Evolutionary conservation across 441 rosid species (phyloP), one percentile per base, ranked within the genome.

Genomic region (Erodium moschatum): DNA sequence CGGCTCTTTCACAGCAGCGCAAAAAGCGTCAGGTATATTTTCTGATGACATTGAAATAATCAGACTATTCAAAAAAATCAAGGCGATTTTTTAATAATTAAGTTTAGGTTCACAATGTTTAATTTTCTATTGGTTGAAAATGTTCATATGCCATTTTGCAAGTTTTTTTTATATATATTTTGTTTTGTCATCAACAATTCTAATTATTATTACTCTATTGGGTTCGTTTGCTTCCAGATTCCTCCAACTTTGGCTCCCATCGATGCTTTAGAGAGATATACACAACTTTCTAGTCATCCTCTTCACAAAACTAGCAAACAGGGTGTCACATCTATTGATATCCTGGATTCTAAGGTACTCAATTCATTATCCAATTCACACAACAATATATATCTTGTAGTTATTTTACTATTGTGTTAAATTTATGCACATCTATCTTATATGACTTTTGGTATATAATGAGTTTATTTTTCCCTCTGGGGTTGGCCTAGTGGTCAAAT

Each of bases 261-360:
- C 67, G 91, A 84, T 73, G 84, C 75, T 73, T 38, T 96, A 76
- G 96, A 88, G 87, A 87, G 83, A 75, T 92, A 79, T 77, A 96
- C 97, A 29, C 97, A 92, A 75, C 85, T 92, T 70, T 86, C 96
- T 35, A 92, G 98, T 83, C 96, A 92, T 76, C 99, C 99, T 1
- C 96, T 96, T 76, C 98, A 90, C 83, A 96, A 89, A 83, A 96
- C 98, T 58, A 89, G 73, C 86, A 96, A 88, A 74, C 96, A 97
- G 0, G 96, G 99, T 72, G 85, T 96, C 76, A 66, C 80, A 65
- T 88, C 92, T 2, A 77, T 92, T 69, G 98, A 92, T 76, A 84
- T 92, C 70, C 74, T 81, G 31, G 70, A 77, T 77, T 80, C 96
- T 18, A 88, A 94, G 98, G 95, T 88, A 73, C 18, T 61, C 61